These are phyloP conservation scores for Fusarium napiforme DNA, from an alignment of 2,329 filamentous ascomycete species.

Conservation along the genomic window DNA sequence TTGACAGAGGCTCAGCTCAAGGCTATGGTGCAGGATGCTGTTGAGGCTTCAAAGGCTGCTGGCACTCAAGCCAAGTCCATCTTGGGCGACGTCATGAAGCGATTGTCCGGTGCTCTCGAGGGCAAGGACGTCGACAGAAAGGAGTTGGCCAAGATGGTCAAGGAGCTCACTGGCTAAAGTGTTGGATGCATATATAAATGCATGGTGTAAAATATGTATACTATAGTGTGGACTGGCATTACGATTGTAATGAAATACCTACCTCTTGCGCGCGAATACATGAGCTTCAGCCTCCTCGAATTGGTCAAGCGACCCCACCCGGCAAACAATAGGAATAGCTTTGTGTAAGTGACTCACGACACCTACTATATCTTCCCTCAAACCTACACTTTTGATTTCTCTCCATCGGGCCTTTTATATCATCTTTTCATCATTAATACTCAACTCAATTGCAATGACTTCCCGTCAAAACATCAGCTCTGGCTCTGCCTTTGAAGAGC, in stretches of 20 bases:
- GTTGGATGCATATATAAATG: not conserved
- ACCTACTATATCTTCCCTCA: not conserved
- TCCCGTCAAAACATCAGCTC: conserved; percentile 57
- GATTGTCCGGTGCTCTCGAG: conserved; percentile 64
- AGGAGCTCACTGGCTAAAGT: conserved; percentile 54
- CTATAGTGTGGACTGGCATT: conserved; percentile 18
- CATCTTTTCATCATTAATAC: too few relatives aligned
- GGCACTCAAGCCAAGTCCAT: conserved; percentile 58
- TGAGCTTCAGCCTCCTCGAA: not conserved
- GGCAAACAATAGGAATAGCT: not conserved
- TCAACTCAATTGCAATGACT: conserved; percentile 39
- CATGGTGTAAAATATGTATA: conserved; percentile 43
- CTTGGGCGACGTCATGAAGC: conserved; percentile 73
- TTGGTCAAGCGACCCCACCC: conserved; percentile 6
- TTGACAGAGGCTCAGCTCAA: conserved; percentile 69
- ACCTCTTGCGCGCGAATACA: conserved; percentile 13
- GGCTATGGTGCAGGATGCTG: conserved; percentile 60
- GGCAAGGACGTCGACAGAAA: conserved; percentile 73
- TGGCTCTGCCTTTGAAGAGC: conserved; percentile 61
- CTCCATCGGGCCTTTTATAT: not conserved
- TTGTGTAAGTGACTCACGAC: conserved; percentile 27
- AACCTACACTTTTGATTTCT: not conserved
- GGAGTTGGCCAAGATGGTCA: conserved; percentile 70
- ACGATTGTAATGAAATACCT: conserved; percentile 16
- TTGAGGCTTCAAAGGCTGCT: conserved; percentile 62